Evolutionary conservation across 345 rosid genomes (phyloP).

Genomic region (Gossypium sturtianum): DNA sequence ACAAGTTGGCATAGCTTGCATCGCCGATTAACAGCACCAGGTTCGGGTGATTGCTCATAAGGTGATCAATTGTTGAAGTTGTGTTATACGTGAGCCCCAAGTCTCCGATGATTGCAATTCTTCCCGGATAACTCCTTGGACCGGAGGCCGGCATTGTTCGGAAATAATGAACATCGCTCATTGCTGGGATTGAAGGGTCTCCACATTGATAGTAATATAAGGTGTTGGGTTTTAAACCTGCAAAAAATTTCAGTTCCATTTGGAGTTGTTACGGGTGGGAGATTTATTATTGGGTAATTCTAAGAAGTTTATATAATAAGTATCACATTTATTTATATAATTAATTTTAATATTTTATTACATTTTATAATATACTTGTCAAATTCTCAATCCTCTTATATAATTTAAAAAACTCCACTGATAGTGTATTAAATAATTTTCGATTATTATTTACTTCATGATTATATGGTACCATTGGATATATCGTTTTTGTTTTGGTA

Average conservation of each 20-base stretch:
- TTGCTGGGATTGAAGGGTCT: conserved; percentile 57
- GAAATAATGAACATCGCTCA: conserved; percentile 50
- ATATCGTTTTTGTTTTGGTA: too few species aligned
- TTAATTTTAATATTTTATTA: too few species aligned
- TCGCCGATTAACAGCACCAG: conserved; percentile 75
- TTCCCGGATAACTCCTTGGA: conserved; percentile 48
- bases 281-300: too few species aligned
- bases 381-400: accelerated
- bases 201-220: conserved; percentile 83
- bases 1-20: conserved; percentile 67
- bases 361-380: too few species aligned
- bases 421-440: too few species aligned
- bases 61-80: conserved; percentile 48
- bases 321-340: too few species aligned
- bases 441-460: too few species aligned
- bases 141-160: conserved; percentile 67
- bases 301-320: too few species aligned
- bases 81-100: conserved; percentile 83
- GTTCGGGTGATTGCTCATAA: conserved; percentile 65
- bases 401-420: too few species aligned
- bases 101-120: conserved; percentile 73
- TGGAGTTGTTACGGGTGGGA: too few species aligned
- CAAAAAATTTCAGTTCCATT: background rate
- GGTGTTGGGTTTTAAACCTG: conserved; percentile 66
- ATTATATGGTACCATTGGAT: too few species aligned